These are phyloP conservation scores for Anastatica hierochuntica DNA, from an alignment of 345 rosid genomes.

Conservation along the genomic window DNA sequence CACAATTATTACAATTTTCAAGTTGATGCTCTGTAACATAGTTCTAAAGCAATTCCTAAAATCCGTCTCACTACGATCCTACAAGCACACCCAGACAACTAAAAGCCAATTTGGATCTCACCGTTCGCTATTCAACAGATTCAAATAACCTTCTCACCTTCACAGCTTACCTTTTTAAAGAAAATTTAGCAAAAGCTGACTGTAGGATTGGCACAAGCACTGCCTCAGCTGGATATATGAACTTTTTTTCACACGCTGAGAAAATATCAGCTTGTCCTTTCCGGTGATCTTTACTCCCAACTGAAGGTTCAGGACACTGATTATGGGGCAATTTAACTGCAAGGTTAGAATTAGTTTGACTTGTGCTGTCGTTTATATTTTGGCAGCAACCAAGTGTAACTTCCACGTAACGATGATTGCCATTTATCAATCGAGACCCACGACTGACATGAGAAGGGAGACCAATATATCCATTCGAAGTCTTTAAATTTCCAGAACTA, in stretches of 20 bases:
- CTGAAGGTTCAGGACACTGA: conserved; percentile 49
- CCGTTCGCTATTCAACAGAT: conserved; percentile 4
- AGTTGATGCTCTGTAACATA: conserved; percentile 3
- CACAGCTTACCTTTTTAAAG: conserved; percentile 67
- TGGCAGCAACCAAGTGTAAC: conserved; percentile 72
- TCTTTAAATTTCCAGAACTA: conserved; percentile 54
- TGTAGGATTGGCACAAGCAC: conserved; percentile 86
- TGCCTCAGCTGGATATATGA: conserved; percentile 84
- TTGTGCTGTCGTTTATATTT: conserved; percentile 35
- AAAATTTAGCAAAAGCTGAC: conserved; percentile 72
- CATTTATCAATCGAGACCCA: conserved; percentile 55
- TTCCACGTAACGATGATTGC: conserved; percentile 66
- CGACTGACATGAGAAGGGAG: conserved; percentile 55
- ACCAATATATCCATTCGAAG: conserved; percentile 54
- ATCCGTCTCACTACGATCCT: conserved; percentile 1
- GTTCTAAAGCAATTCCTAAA: conserved; percentile 10
- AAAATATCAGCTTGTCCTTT: conserved; percentile 37
- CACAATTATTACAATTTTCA: conserved; percentile 10
- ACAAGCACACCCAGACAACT: background rate
- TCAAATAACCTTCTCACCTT: conserved; percentile 11
- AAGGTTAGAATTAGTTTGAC: conserved; percentile 32
- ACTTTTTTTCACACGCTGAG: conserved; percentile 48
- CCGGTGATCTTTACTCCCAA: conserved; percentile 45
- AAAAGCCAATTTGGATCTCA: conserved; percentile 12
- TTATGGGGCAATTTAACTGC: conserved; percentile 42